phyloP scores from a whole-genome alignment of 495 filamentous ascomycete species.

The Xylaria intraflava region DNA sequence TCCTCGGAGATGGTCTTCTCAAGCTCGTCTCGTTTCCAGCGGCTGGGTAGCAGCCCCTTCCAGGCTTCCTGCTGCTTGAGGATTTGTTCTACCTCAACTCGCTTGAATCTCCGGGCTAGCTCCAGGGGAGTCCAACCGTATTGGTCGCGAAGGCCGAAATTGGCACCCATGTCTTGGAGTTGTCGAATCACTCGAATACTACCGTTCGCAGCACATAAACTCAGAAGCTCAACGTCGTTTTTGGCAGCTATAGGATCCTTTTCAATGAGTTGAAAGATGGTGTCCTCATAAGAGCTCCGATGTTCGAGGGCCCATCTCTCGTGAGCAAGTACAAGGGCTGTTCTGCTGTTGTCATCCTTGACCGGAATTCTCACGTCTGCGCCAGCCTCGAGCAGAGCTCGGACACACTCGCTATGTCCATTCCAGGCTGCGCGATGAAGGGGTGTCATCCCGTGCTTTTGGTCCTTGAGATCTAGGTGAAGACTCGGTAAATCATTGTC shows the following conservation, averaged over 20 bases:
- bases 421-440: constrained; percentile 25
- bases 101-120: not conserved
- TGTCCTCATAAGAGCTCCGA: constrained; percentile 11
- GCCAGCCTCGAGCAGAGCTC: no score
- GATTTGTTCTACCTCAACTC: not conserved
- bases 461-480: constrained; percentile 1
- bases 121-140: no score
- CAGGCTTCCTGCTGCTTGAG: constrained; percentile 18
- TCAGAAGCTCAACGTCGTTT: no score
- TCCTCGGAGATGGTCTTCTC: constrained; percentile 1
- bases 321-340: constrained; percentile 18
- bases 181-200: no score
- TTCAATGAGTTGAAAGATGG: constrained; percentile 13
- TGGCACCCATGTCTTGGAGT: no score
- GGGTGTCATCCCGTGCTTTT: constrained; percentile 18
- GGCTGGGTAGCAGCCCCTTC: constrained; percentile 13
- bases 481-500: not conserved
- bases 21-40: constrained; percentile 10
- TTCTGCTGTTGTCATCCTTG: no score
- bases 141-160: no score
- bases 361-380: no score
- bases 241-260: no score
- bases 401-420: constrained; percentile 17
- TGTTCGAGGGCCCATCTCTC: constrained; percentile 17
- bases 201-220: no score